Conservation (phyloP, 495 filamentous ascomycete genomes). For the Talaromyces proteolyticus region DNA sequence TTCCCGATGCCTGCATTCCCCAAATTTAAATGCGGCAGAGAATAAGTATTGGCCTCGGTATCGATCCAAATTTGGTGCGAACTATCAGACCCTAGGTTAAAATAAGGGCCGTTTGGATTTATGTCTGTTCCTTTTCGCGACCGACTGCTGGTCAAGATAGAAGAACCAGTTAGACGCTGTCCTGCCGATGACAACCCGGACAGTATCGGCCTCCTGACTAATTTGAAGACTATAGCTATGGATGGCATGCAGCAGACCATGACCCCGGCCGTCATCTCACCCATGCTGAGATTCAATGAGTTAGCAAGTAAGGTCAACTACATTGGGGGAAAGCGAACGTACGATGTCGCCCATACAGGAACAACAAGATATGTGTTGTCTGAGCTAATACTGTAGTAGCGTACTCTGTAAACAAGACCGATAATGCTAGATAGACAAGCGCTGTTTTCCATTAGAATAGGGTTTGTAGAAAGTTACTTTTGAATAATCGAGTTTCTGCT, state of each 20-base stretch:
- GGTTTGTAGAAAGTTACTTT: neutral
- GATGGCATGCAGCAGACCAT: conserved; percentile 15
- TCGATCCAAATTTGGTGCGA: neutral
- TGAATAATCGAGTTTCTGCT: neutral
- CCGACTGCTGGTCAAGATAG: neutral
- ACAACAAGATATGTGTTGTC: conserved; percentile 10
- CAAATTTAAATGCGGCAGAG: neutral
- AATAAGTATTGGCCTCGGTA: neutral
- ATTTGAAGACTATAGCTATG: conserved; percentile 7
- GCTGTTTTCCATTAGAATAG: neutral
- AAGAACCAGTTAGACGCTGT: neutral
- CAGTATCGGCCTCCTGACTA: neutral
- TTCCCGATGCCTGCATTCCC: neutral
- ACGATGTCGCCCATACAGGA: conserved; percentile 5
- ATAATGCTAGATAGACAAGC: conserved; percentile 12
- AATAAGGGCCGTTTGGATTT: neutral
- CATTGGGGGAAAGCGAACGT: neutral
- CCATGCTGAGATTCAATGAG: conserved; percentile 6
- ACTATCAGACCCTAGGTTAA: neutral
- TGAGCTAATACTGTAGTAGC: neutral
- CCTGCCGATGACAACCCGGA: neutral
- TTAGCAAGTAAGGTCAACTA: neutral
- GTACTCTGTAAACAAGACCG: conserved; percentile 10
- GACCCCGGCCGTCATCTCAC: conserved; percentile 13
- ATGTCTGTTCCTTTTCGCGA: neutral